Evolutionary conservation across 2,329 filamentous ascomycete genomes (phyloP).

Genomic region (Penicillium occitanis): DNA sequence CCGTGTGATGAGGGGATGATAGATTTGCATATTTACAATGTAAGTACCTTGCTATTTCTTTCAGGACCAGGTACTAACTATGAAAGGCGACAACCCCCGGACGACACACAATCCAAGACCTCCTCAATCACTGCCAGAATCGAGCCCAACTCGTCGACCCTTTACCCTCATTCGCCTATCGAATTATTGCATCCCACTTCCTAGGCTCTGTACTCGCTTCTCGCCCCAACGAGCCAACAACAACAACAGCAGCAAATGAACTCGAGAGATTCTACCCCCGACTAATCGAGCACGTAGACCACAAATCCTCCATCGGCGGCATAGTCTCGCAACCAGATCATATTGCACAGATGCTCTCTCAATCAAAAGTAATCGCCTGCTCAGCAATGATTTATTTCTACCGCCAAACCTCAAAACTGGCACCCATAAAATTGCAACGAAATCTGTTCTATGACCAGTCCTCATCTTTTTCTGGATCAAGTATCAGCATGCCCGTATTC

Average conservation of each 20-base stretch:
- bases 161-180: conserved; percentile 79
- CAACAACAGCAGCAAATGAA: conserved; percentile 35
- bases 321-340: background rate
- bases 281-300: background rate
- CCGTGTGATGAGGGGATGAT: conserved; percentile 66
- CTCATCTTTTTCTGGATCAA: background rate
- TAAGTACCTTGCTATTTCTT: background rate
- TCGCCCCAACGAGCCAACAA: background rate
- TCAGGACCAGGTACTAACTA: conserved; percentile 29
- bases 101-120: conserved; percentile 50
- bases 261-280: conserved; percentile 47
- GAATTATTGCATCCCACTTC: conserved; percentile 72
- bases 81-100: conserved; percentile 54
- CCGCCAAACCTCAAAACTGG: conserved; percentile 62
- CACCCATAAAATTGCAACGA: conserved; percentile 5
- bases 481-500: background rate
- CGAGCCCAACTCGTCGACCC: conserved; percentile 55
- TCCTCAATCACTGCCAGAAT: conserved; percentile 62
- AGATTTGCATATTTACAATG: background rate
- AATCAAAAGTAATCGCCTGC: background rate
- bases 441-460: background rate
- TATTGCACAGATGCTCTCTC: conserved; percentile 6
- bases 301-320: background rate
- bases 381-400: conserved; percentile 65
- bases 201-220: conserved; percentile 65